Conservation (phyloP, 1,139 yeast genomes). For the Kluyveromyces sp. region DNA sequence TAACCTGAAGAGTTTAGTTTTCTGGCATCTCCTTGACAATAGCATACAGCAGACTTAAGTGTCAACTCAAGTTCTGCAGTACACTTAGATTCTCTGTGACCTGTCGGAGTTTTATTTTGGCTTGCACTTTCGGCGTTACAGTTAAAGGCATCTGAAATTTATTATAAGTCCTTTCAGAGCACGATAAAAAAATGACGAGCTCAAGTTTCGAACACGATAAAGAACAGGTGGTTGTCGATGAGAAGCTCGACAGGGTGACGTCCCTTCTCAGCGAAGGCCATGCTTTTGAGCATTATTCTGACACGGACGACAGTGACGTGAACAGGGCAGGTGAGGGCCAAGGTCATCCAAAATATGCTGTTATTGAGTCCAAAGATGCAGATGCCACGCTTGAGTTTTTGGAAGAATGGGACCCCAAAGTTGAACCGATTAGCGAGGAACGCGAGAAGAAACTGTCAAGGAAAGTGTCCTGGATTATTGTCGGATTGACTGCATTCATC, state of each 20-base stretch:
- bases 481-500: slow-evolving; percentile 32
- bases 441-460: slow-evolving; percentile 33
- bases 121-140: background rate
- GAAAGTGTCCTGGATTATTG: slow-evolving; percentile 33
- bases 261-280: slow-evolving; percentile 3
- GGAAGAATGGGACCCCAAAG: slow-evolving; percentile 29
- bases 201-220: background rate
- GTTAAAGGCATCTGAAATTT: background rate
- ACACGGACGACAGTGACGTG: background rate
- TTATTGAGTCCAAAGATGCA: slow-evolving; percentile 31
- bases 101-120: background rate
- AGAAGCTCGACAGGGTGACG: background rate
- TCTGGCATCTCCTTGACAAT: background rate
- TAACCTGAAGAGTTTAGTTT: background rate
- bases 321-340: background rate
- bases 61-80: no score
- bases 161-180: background rate
- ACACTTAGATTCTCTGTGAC: no score
- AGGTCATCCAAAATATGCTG: background rate
- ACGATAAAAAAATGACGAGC: background rate
- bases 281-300: slow-evolving; percentile 3
- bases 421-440: slow-evolving; percentile 34
- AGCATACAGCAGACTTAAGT: background rate
- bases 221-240: background rate
- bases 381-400: slow-evolving; percentile 38